These are phyloP conservation scores for Tephrocybe sp. DNA, from an alignment of 768 basidiomycete genomes.

Conservation along the genomic window DNA sequence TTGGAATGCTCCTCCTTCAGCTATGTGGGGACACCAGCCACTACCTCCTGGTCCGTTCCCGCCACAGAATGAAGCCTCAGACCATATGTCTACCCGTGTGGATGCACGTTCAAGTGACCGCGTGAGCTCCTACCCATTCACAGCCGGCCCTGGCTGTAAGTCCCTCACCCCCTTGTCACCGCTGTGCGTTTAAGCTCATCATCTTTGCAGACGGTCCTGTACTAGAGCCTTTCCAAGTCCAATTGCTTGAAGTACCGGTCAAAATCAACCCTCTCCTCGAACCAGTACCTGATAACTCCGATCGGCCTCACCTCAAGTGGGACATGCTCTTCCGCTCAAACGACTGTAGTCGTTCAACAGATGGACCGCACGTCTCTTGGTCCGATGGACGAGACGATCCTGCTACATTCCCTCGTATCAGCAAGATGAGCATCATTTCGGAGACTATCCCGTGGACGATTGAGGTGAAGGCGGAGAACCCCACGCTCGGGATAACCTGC, in stretches of 20 bases:
- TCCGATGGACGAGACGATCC: slow-evolving; percentile 59
- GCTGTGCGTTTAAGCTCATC: not conserved
- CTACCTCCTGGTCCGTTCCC: slow-evolving; percentile 1
- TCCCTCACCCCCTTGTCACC: too few species aligned
- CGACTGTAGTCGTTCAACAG: slow-evolving; percentile 61
- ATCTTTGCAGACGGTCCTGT: slow-evolving; percentile 61
- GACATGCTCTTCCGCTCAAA: slow-evolving; percentile 69
- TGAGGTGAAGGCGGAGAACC: slow-evolving; percentile 40
- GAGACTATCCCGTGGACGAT: slow-evolving; percentile 56
- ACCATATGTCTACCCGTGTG: not conserved
- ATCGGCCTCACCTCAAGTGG: slow-evolving; percentile 60
- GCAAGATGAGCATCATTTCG: slow-evolving; percentile 51
- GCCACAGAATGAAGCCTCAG: not conserved
- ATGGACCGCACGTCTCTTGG: slow-evolving; percentile 62
- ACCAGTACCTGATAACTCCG: slow-evolving; percentile 39
- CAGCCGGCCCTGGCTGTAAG: slow-evolving; percentile 21
- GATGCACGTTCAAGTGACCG: slow-evolving; percentile 15
- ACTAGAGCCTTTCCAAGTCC: slow-evolving; percentile 55
- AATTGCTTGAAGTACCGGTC: slow-evolving; percentile 44
- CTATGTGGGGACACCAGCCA: too few species aligned
- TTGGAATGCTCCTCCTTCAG: not conserved
- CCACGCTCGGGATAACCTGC: slow-evolving; percentile 58
- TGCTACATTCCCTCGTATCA: slow-evolving; percentile 62
- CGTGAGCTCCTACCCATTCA: slow-evolving; percentile 17
- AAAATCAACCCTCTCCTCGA: slow-evolving; percentile 61